Evolutionary conservation across 805 yeast genomes (phyloP), one percentile per base, ranked within the genome.

Genomic region (Lipomyces starkeyi): DNA sequence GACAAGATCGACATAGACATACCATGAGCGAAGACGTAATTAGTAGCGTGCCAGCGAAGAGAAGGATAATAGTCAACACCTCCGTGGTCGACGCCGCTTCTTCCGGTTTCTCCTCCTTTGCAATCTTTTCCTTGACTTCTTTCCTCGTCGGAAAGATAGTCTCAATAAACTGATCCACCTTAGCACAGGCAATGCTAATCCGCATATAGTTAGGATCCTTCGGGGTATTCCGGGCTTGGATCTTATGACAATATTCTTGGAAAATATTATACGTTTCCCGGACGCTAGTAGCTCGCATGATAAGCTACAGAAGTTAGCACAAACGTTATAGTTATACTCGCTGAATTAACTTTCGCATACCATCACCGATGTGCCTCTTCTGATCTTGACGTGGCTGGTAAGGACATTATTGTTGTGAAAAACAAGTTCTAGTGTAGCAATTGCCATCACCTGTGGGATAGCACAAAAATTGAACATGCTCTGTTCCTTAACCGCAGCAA

Each of bases 391-490:
- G 76, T 91, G 87, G 52, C 79, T 78, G 58, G 87, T 84, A 76
- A 94, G 86, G 2, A 94, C 90, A 2, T 81, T 76, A 2, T 89
- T 88, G 80, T 95, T 95, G 76, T 90, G 88, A 84, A 90, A 93
- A 43, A 95, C 90, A 62, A 88, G 82, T 27, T 94, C 92, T 74
- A 95, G 84, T 0, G 98, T 92, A 17, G 99, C 98, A 78, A 95
- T 90, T 49, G 98, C 97, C 99, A 95, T 95, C 22, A 94, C 98
- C 81, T 95, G 99, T 22, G 99, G 99, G 76, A 95, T 95, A 11
- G 98, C 91, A 82, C 98, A 93, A 82, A 95, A 95, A 74, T 88
- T 90, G 83, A 92, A 95, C 61, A 89, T 81, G 0, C 97, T 87
- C 68, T 89, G 91, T 77, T 95, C 99, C 67, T 85, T 85, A 61